phyloP scores from a whole-genome alignment of 164 flowering plant genomes.

The Berberis vulgaris region DNA sequence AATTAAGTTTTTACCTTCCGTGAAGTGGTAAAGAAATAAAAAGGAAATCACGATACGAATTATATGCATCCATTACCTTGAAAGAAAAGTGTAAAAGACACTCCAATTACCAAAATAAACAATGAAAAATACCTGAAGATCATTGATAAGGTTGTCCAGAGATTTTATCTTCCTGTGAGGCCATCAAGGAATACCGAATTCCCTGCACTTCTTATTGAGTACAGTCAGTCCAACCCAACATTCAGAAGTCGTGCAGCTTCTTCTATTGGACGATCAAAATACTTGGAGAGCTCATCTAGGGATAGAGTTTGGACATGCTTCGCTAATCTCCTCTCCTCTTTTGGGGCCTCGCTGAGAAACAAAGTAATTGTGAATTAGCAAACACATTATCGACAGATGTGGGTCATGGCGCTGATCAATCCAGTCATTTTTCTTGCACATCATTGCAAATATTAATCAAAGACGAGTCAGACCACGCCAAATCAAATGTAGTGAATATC shows the following conservation, averaged over 20 bases:
- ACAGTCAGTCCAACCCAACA: background rate
- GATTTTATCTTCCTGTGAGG: constrained; percentile 1
- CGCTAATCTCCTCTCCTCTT: background rate
- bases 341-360: background rate
- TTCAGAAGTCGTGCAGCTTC: background rate
- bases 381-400: background rate
- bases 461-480: too few relatives aligned
- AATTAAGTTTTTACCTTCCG: too few relatives aligned
- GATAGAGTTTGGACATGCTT: background rate
- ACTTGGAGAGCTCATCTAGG: background rate
- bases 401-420: too few relatives aligned
- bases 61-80: too few relatives aligned
- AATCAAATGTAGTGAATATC: too few relatives aligned
- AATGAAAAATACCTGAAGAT: background rate
- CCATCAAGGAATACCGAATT: background rate
- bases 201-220: constrained; percentile 17
- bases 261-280: background rate
- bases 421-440: too few relatives aligned
- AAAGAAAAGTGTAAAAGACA: too few relatives aligned
- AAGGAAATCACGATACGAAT: too few relatives aligned
- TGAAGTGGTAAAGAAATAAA: too few relatives aligned
- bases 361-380: background rate
- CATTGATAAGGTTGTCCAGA: background rate
- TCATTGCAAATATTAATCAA: too few relatives aligned
- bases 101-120: background rate